Evolutionary conservation across 805 yeast genomes (phyloP).

Genomic region (Brettanomyces naardenensis): DNA sequence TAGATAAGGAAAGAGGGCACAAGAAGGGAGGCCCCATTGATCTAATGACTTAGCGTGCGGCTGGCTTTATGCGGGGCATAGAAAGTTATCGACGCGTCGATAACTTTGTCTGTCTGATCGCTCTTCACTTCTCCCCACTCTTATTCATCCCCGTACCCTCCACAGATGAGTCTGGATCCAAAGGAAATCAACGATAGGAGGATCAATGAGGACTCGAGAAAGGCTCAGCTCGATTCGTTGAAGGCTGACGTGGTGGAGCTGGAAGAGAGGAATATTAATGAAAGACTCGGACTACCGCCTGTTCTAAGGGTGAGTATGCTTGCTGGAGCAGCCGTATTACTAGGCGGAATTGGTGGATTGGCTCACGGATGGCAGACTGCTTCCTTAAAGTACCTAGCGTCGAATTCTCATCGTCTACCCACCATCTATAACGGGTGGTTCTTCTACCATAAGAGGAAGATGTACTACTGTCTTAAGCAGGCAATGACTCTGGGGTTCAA

Average conservation of each 20-base stretch:
- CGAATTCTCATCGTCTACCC: constrained; percentile 79
- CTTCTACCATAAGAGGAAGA: constrained; percentile 76
- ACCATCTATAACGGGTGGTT: constrained; percentile 78
- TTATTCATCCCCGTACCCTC: no score
- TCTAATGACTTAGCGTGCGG: no score
- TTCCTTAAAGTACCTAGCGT: constrained; percentile 59
- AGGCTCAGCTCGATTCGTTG: constrained; percentile 1
- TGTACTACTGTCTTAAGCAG: constrained; percentile 57
- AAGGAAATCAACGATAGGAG: constrained; percentile 10
- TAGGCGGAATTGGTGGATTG: constrained; percentile 50
- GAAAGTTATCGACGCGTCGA: no score
- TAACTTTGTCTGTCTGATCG: no score
- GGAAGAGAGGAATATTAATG: constrained; percentile 10
- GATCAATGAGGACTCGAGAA: constrained; percentile 4
- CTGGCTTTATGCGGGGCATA: no score
- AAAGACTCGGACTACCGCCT: constrained; percentile 43
- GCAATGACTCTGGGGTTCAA: constrained; percentile 44
- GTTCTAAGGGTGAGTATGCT: constrained; percentile 35
- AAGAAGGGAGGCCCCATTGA: no score
- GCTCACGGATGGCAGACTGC: constrained; percentile 48
- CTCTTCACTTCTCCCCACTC: no score
- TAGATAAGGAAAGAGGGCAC: not conserved
- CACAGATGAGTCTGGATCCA: constrained; percentile 8
- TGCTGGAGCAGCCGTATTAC: constrained; percentile 29
- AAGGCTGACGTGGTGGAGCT: constrained; percentile 9